Evolutionary conservation across 441 rosid species (phyloP), one percentile per base, ranked within the genome.

Genomic region (Pelargonium citronellum): DNA sequence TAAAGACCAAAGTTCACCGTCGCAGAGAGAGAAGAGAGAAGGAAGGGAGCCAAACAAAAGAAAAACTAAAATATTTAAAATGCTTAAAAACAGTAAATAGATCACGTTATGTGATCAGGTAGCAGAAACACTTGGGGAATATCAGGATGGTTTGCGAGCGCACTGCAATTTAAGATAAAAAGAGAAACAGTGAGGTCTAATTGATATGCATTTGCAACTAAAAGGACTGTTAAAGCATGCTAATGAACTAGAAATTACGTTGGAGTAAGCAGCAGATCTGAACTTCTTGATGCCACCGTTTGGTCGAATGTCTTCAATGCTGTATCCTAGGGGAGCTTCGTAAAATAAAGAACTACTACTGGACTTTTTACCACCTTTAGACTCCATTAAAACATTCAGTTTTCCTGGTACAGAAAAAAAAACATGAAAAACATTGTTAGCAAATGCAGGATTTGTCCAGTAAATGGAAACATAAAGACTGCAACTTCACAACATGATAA

Each of bases 321-420:
- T 86, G 85, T 88, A 88, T 76, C 91, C 93, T 12, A 89, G 81
- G 51, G 94, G 94, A 65, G 94, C 89, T 83, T 89, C 94, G 79
- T 89, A 89, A 63, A 67, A 76, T 71, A 85, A 80, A 53, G 86
- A 67, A 58, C 80, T 83, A 64, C 46, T 71, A 17, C 86, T 83
- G 72, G 87, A 88, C 84, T 85, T 83, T 57, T 82, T 86, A 69
- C 89, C 93, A 77, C 74, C 89, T 79, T 88, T 84, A 64, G 89
- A 80, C 75, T 88, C 93, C 91, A 88, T 88, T 81, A 86, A 87
- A 67, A 81, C 93, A 88, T 86, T 84, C 91, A 86, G 83, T 83
- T 73, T 75, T 57, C 71, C 87, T 87, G 82, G 43, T 2, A 53
- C 20, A 75, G 27, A 19, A 2, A 5, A 19, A 58, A 16, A 58